phyloP scores from a whole-genome alignment of 1,284 basidiomycete species.

The Schizophyllum amplum region DNA sequence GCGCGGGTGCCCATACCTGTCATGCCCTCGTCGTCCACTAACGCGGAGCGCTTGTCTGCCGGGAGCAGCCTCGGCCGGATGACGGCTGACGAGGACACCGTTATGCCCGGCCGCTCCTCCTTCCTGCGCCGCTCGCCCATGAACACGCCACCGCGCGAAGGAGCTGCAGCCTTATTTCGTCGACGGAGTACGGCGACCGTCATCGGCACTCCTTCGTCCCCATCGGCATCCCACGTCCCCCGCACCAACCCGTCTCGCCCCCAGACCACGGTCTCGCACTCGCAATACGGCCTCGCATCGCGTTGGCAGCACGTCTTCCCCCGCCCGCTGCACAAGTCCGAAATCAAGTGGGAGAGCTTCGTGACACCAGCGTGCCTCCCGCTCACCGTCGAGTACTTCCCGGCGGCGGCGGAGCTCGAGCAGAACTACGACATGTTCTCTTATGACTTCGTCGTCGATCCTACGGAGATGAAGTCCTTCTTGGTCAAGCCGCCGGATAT shows the following conservation, averaged over 20 bases:
- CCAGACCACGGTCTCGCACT: conserved; percentile 43
- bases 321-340: conserved; percentile 68
- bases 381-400: conserved; percentile 88
- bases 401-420: conserved; percentile 68
- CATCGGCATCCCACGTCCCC: conserved; percentile 39
- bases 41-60: conserved; percentile 33
- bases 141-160: conserved; percentile 61
- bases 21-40: conserved; percentile 42
- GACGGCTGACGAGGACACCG: conserved; percentile 48
- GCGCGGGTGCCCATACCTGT: conserved; percentile 22
- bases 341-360: conserved; percentile 90
- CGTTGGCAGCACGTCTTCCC: conserved; percentile 90
- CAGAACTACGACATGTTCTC: conserved; percentile 75
- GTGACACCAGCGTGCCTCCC: conserved; percentile 83
- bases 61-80: conserved; percentile 13
- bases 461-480: conserved; percentile 74
- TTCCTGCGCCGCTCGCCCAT: conserved; percentile 51
- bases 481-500: conserved; percentile 56
- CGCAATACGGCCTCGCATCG: conserved; percentile 65
- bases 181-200: conserved; percentile 41
- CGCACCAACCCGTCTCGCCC: conserved; percentile 62
- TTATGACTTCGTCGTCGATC: conserved; percentile 74
- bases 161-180: conserved; percentile 38
- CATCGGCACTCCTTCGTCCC: conserved; percentile 33
- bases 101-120: conserved; percentile 28